A percentile compares a stretch with the other conserved stretches of the same genome.
phyloP scores from a whole-genome alignment of 2,329 filamentous ascomycete genomes.

The Aquanectria penicillioides region DNA sequence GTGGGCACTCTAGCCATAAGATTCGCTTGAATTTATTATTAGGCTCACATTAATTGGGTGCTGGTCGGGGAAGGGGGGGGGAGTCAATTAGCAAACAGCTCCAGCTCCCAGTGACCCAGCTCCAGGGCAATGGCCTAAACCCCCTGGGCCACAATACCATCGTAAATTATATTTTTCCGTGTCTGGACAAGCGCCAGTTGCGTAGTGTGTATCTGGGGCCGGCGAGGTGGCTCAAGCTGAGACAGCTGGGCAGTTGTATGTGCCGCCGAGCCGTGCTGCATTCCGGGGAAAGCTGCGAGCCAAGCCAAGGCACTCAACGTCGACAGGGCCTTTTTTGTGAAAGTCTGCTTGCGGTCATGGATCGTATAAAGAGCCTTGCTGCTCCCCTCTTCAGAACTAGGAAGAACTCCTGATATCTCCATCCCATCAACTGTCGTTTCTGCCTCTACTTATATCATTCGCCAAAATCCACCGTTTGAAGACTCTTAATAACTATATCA shows the following conservation, averaged over 20 bases:
- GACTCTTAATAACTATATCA: no score
- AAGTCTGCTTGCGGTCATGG: not conserved
- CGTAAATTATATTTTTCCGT: constrained; percentile 14
- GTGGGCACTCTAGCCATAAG: no score
- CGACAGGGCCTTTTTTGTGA: not conserved
- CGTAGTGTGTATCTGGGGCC: no score
- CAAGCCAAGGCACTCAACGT: not conserved
- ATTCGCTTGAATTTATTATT: constrained; percentile 6
- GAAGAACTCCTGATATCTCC: no score
- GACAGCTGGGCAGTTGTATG: constrained; percentile 1
- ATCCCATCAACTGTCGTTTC: no score
- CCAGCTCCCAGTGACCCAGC: no score
- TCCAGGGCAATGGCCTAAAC: constrained; percentile 16
- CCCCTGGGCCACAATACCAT: not conserved
- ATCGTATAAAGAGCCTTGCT: constrained; percentile 13
- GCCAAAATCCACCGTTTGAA: no score
- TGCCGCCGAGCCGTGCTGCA: constrained; percentile 1
- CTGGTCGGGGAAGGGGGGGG: no score
- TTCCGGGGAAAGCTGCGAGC: constrained; percentile 18
- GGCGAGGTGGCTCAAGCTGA: no score
- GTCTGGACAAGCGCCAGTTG: constrained; percentile 25
- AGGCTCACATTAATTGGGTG: constrained; percentile 15
- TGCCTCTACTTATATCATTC: no score
- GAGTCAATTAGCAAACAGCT: no score
- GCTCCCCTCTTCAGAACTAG: not conserved